Percentiles rank a stretch among this genome's conserved stretches.
Evolutionary conservation across 805 yeast species (phyloP).

Genomic region (Wickerhamiella kazuoi): DNA sequence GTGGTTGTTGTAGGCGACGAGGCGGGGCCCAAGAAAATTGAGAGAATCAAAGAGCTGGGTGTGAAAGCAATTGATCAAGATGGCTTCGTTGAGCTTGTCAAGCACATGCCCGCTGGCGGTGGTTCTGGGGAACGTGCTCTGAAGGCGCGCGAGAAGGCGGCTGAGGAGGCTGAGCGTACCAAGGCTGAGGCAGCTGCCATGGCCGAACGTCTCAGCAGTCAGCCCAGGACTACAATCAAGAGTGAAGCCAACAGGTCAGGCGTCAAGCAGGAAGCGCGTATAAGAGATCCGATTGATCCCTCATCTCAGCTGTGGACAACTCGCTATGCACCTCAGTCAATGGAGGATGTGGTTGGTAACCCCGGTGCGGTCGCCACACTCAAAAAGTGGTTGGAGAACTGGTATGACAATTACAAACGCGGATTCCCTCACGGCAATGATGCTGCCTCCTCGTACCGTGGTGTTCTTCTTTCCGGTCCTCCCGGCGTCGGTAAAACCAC

Average conservation of each 20-base stretch:
- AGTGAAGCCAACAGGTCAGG: not conserved
- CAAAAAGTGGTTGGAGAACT: constrained; percentile 54
- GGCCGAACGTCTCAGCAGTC: not conserved
- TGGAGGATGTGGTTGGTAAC: constrained; percentile 79
- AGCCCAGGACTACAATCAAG: not conserved
- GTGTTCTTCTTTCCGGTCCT: constrained; percentile 79
- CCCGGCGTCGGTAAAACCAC: constrained; percentile 93
- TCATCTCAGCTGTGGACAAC: constrained; percentile 67
- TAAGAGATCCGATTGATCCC: not conserved
- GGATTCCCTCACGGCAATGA: constrained; percentile 39
- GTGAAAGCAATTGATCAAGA: constrained; percentile 75
- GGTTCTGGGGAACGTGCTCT: constrained; percentile 70
- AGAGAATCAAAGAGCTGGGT: constrained; percentile 51
- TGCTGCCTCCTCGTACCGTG: constrained; percentile 54
- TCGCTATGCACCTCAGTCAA: constrained; percentile 68
- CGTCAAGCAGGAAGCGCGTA: not conserved
- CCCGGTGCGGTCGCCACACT: constrained; percentile 54
- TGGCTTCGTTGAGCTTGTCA: constrained; percentile 60
- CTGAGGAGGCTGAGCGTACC: constrained; percentile 45
- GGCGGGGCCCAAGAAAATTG: constrained; percentile 91
- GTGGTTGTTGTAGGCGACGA: constrained; percentile 90
- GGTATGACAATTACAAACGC: constrained; percentile 43
- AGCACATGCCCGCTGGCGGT: constrained; percentile 79
- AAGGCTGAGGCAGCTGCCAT: constrained; percentile 21
- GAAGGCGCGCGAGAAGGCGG: constrained; percentile 50